phyloP scores from a whole-genome alignment of 371 early-diverging fungal genomes.

The Batkoa obscura region DNA sequence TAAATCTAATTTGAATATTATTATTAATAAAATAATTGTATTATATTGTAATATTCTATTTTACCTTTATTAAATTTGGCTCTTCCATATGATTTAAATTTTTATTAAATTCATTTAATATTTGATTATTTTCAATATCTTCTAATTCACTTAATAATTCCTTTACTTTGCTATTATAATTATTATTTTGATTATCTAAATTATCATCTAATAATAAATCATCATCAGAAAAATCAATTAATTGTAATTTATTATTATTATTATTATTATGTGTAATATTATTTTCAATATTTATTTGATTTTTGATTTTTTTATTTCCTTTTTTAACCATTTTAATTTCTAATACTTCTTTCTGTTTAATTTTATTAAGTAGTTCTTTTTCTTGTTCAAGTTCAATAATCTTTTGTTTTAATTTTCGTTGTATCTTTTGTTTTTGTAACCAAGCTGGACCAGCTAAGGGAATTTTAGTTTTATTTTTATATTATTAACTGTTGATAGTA shows the following conservation, averaged over 20 bases:
- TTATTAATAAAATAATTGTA: too few relatives aligned
- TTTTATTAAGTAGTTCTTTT: conserved; percentile 14
- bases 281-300: too few relatives aligned
- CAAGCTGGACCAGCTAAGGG: conserved; percentile 16
- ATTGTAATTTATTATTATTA: too few relatives aligned
- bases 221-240: neutral
- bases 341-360: conserved; percentile 10
- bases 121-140: conserved; percentile 7
- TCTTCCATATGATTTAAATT: conserved; percentile 17
- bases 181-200: neutral
- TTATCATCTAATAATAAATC: neutral
- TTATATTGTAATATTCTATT: too few relatives aligned
- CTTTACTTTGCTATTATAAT: neutral
- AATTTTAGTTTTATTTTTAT: neutral
- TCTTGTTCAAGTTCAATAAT: conserved; percentile 8
- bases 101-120: neutral
- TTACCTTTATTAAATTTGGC: conserved; percentile 27
- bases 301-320: conserved; percentile 9
- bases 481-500: too few relatives aligned
- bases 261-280: too few relatives aligned
- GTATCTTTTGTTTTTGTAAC: conserved; percentile 14
- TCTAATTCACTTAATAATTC: conserved; percentile 7
- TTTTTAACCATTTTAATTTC: neutral
- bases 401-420: conserved; percentile 8
- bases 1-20: too few relatives aligned